Evolutionary conservation across 1,139 yeast genomes (phyloP).

Genomic region (Oligophagozyma castellii): DNA sequence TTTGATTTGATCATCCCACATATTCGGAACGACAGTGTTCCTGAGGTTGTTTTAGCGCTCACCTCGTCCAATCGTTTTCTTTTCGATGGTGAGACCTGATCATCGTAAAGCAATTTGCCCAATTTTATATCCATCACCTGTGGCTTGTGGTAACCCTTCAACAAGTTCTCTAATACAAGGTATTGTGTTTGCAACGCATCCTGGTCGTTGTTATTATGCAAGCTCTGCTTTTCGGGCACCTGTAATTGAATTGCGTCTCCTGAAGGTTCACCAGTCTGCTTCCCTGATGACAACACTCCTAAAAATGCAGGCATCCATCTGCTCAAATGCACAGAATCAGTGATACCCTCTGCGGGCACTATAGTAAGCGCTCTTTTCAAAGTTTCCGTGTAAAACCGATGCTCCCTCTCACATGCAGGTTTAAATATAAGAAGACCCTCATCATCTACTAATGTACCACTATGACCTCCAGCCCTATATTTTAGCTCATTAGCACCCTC

Average conservation of each 20-base stretch:
- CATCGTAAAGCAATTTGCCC: constrained; percentile 61
- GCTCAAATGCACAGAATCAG: constrained; percentile 26
- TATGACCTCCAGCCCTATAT: constrained; percentile 82
- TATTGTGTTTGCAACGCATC: constrained; percentile 21
- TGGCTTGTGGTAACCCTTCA: constrained; percentile 50
- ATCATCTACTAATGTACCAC: constrained; percentile 50
- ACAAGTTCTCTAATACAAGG: constrained; percentile 63
- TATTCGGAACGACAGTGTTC: constrained; percentile 56
- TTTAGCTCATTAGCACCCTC: constrained; percentile 8
- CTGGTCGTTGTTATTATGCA: constrained; percentile 6
- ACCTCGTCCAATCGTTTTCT: constrained; percentile 47
- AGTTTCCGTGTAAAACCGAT: constrained; percentile 45
- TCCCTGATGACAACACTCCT: constrained; percentile 28
- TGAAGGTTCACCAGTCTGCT: constrained; percentile 23
- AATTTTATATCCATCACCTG: constrained; percentile 72
- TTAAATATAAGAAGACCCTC: constrained; percentile 63
- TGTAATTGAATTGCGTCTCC: constrained; percentile 1
- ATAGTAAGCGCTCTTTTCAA: too few relatives aligned
- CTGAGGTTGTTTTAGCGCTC: constrained; percentile 63
- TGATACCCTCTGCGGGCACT: neutral
- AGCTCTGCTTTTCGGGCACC: constrained; percentile 2
- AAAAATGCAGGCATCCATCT: constrained; percentile 42
- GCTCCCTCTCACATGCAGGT: constrained; percentile 48
- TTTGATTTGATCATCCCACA: constrained; percentile 73
- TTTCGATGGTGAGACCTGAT: constrained; percentile 44